Percentiles rank a stretch among this genome's conserved stretches.
Conservation (phyloP, 805 yeast species). For the Gaillardinia entomophila region DNA sequence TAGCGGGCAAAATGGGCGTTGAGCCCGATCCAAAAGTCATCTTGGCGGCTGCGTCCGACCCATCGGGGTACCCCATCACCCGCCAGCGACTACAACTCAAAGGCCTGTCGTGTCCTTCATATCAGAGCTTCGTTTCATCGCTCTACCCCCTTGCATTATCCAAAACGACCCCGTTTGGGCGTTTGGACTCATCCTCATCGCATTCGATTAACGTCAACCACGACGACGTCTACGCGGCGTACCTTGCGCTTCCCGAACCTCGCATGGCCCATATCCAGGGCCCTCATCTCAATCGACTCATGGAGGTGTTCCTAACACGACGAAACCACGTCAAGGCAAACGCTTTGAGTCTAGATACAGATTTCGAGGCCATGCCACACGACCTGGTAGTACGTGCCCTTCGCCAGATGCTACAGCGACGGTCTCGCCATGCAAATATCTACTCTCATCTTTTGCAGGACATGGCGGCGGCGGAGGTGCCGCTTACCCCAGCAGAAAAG, state of each 20-base stretch:
- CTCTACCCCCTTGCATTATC: slow-evolving; percentile 1
- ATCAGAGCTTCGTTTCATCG: background rate
- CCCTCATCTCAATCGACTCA: slow-evolving; percentile 21
- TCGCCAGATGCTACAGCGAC: slow-evolving; percentile 11
- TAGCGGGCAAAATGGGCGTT: background rate
- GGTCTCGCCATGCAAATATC: slow-evolving; percentile 14
- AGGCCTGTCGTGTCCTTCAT: too few species aligned
- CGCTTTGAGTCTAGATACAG: slow-evolving; percentile 8
- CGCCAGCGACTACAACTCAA: too few species aligned
- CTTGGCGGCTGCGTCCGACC: slow-evolving; percentile 19
- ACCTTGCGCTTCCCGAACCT: slow-evolving; percentile 21
- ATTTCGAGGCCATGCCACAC: background rate
- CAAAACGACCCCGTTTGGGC: background rate
- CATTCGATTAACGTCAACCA: slow-evolving; percentile 20
- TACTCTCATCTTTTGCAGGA: slow-evolving; percentile 22
- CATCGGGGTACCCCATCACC: too few species aligned
- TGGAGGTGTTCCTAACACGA: slow-evolving; percentile 15
- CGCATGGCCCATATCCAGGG: slow-evolving; percentile 18
- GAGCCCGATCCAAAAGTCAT: slow-evolving; percentile 8
- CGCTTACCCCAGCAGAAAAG: slow-evolving; percentile 25
- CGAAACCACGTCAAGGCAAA: slow-evolving; percentile 23
- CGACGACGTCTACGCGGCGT: slow-evolving; percentile 16
- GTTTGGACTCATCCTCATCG: background rate
- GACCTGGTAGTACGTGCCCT: slow-evolving; percentile 7
- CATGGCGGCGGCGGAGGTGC: slow-evolving; percentile 16